Evolutionary conservation across 768 basidiomycete species (phyloP), one percentile per base, ranked within the genome.

Genomic region (Suillus tomentosus): DNA sequence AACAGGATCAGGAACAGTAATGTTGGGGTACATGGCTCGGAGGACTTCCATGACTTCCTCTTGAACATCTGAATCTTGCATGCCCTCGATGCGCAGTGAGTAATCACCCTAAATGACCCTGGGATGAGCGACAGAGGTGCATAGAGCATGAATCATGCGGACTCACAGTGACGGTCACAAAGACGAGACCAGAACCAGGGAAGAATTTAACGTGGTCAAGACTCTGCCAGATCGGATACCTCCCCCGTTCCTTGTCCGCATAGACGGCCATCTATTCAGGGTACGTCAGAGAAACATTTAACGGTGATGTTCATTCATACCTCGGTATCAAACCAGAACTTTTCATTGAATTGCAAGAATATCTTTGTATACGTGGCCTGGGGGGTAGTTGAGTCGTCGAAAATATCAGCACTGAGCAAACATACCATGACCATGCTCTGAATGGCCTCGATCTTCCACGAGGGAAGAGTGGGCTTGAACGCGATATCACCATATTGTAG

Each of bases 201-300:
- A 88, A 79, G 71, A 88, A 90, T 54, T 79, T 77, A 1, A 74
- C 65, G 62, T 85, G 80, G 70, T 90, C 88, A 54, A 89, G 71
- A 68, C 80, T 85, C 68, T 89, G 88, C 88, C 88, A 89, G 7
- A 89, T 82, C 0, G 87, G 85, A 73, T 88, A 90, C 39, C 81
- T 78, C 7, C 88, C 88, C 24, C 87, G 81, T 63, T 85, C 79
- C 19, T 74, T 71, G 62, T 85, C 85, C 5, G 87, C 87, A 66
- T 86, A 88, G 7, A 88, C 69, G 9, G 79, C 86, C 75, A 77
- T 68, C 75, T 75, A 56, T 43, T 48, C 11, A 19, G 6, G 22
- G 10, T 22, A 55, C 0, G 19, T 42, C 9, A 51, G 9, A 22
- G 11, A 14, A 42, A 0, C 40, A 43, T n/a, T 34, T 19, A 22